Evolutionary conservation across 2,329 filamentous ascomycete genomes (phyloP), one percentile per base, ranked within the genome.

Genomic region (Fusarium sp.): DNA sequence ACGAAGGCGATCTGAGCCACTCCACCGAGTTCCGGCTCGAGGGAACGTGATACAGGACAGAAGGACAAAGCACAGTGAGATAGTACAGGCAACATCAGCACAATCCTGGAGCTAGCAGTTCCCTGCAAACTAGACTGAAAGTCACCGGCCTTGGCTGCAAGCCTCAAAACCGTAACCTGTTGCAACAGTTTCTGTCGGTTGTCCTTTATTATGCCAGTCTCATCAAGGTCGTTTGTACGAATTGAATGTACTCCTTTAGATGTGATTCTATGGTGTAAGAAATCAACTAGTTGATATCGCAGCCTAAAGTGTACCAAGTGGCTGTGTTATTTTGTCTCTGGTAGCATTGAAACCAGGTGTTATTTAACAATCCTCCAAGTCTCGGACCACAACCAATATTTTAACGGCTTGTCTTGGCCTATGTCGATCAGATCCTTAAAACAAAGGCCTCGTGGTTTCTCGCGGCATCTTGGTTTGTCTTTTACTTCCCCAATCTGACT

Each of bases 1-100:
- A 74, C 69, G 69, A 74, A 37, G 70, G 61, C 32, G 61, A 61
- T 67, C 65, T 63, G 63, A 72, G 53, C 68, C 62, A 66, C 60
- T 73, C 69, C 62, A 67, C 68, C 58, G 24, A 51, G 51, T 41
- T 45, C 57, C 69, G 71, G 71, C 53, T 74, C 32, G 69, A 73
- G 55, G 71, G 71, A 73, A 72, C 61, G 61, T 61, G 63, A 66
- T 55, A 67, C 62, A 66, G 42, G 61, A 52, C 44, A 64, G 18
- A 65, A 40, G 54, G 56, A 52, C 46, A 48, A 48, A 45, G 49
- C 20, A 45, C 29, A 47, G 18, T 25, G 10, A 40, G 25, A 53
- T 25, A 40, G 45, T 60, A 42, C 57, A 30, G 34, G 18, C 24
- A 13, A 61, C 25, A 47, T 37, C 25, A 27, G 44, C 55, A 60